phyloP scores from a whole-genome alignment of 139 green algal species.

The Prasinococcaceae sp. region DNA sequence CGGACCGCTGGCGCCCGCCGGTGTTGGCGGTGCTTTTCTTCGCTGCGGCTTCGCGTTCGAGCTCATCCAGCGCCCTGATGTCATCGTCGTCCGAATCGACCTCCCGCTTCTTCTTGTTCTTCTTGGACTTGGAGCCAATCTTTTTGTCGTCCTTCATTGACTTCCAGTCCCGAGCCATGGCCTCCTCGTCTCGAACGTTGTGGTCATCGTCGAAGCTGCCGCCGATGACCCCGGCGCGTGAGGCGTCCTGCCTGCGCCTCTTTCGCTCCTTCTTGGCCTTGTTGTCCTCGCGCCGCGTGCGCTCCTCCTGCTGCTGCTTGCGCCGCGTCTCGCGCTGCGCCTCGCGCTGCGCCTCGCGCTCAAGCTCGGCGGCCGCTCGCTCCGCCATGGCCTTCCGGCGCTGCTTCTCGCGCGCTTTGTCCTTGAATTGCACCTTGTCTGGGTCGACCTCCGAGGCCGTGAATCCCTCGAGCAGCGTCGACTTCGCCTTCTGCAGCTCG shows the following conservation, averaged over 20 bases:
- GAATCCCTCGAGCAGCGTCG: conserved; percentile 25
- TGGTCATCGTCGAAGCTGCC: too few species aligned
- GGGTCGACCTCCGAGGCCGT: conserved; percentile 16
- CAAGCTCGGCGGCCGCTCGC: too few species aligned
- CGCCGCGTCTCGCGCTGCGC: neutral
- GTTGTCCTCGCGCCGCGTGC: neutral
- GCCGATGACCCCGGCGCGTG: neutral
- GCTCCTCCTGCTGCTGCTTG: neutral
- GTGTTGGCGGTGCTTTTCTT: conserved; percentile 3
- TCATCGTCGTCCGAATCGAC: neutral
- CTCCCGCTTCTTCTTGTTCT: conserved; percentile 5
- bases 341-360: too few species aligned
- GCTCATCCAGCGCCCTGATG: neutral
- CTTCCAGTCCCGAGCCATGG: neutral
- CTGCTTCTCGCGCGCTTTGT: conserved; percentile 24
- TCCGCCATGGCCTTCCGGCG: conserved; percentile 1
- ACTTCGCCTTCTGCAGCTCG: conserved; percentile 43
- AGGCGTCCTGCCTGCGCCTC: neutral
- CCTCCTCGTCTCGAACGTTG: too few species aligned
- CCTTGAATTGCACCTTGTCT: conserved; percentile 13
- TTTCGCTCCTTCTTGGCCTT: neutral
- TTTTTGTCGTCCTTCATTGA: neutral
- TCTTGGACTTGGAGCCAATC: neutral
- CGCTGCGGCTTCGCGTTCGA: conserved; percentile 2
- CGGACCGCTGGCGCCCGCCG: too few species aligned